Evolutionary conservation across 805 yeast genomes (phyloP), one percentile per base, ranked within the genome.

Genomic region (Jamesozyma rosinii): DNA sequence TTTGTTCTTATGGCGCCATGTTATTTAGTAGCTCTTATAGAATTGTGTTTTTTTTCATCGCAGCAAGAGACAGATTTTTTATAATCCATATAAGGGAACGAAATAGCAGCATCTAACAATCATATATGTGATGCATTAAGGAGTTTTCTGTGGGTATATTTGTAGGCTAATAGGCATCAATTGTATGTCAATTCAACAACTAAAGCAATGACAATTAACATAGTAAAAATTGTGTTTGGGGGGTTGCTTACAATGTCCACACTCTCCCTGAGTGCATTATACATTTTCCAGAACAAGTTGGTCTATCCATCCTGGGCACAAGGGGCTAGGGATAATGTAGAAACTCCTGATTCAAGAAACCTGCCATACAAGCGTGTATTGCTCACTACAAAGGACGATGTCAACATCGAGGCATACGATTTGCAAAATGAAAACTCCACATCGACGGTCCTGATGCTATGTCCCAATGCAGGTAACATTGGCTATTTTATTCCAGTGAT

Each of bases 391-490:
- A 59, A 63, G 3, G 97, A 90, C 57, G 83, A 82, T 1, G 81
- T 77, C 44, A 69, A 63, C 10, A 61, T 90, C 29, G 83, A 84
- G 46, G 73, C 85, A 20, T 90, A 68, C 58, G 76, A 76, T 45
- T 51, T 58, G 4, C 50, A 52, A 11, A 49, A 50, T 36, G 30
- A 49, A 44, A 18, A 74, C 18, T 53, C 78, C 44, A 62, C 71
- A 27, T 69, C 75, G 49, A 83, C 97, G 0, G 73, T 90, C 10
- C 55, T 92, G 21, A 72, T 92, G 18, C 69, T 89, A 41, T 79
- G 88, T 39, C 97, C 97, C 4, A 90, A 90, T 63, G 97, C 97
- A 1, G 97, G 97, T 4, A 90, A 92, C 60, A 90, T 90, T 49
- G 97, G 97, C 15, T 87, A 86, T 57, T 80, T 83, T 24, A 66